Evolutionary conservation across 2,329 filamentous ascomycete species (phyloP).

Genomic region (Pseudogymnoascus pannorum): DNA sequence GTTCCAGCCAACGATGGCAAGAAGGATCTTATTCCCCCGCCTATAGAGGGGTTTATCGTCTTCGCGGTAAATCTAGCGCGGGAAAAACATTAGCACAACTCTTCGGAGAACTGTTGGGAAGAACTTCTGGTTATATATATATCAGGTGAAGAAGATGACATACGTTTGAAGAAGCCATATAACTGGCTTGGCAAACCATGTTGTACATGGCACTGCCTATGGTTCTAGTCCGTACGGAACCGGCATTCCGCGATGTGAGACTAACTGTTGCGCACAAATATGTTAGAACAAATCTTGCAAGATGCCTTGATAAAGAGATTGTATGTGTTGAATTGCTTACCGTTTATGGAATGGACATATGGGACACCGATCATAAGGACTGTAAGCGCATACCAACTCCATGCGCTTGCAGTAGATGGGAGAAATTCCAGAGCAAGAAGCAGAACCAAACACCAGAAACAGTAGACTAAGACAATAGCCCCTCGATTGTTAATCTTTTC

Average conservation of each 20-base stretch:
- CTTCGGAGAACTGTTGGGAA: too few species aligned
- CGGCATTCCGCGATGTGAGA: constrained; percentile 13
- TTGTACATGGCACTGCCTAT: constrained; percentile 56
- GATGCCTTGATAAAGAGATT: too few species aligned
- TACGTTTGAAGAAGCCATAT: background rate
- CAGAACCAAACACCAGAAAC: constrained; percentile 34
- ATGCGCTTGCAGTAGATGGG: constrained; percentile 12
- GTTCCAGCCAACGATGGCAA: constrained; percentile 39
- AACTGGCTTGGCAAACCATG: constrained; percentile 33
- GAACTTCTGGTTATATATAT: background rate
- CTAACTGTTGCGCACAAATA: constrained; percentile 15
- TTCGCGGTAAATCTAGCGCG: constrained; percentile 39
- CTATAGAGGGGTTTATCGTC: constrained; percentile 45
- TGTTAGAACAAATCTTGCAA: background rate
- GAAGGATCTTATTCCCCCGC: constrained; percentile 45
- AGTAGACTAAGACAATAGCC: constrained; percentile 27
- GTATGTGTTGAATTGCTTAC: constrained; percentile 18
- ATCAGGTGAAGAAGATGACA: background rate
- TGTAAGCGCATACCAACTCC: constrained; percentile 26
- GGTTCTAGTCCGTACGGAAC: constrained; percentile 49
- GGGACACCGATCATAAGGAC: constrained; percentile 22
- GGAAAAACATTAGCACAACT: background rate
- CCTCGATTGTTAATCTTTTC: constrained; percentile 32
- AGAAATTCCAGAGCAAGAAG: constrained; percentile 25
- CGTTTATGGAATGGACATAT: constrained; percentile 26